phyloP scores from a whole-genome alignment of 2,329 filamentous ascomycete genomes.

The Aspergillus sp. region DNA sequence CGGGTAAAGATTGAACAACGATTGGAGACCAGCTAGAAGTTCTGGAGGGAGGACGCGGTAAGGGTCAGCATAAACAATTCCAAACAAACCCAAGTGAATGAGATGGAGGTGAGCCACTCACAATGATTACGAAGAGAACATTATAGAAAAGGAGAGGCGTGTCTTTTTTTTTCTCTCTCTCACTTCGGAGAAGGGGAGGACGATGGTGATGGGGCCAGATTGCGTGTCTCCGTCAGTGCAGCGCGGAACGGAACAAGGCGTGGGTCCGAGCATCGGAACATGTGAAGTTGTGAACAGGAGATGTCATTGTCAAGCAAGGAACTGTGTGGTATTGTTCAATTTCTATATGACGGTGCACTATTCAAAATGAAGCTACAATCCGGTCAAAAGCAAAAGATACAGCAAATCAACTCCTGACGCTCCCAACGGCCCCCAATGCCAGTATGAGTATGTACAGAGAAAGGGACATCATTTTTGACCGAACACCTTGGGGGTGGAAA shows the following conservation, averaged over 20 bases:
- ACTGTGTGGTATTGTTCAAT: background rate
- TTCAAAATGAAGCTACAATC: background rate
- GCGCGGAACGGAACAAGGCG: conserved; percentile 24
- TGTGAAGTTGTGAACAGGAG: background rate
- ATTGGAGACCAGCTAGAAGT: conserved; percentile 10
- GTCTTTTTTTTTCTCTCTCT: background rate
- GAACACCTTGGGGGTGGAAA: conserved; percentile 18
- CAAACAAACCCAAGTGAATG: conserved; percentile 11
- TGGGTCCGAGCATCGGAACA: conserved; percentile 12
- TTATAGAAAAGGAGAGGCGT: conserved; percentile 8
- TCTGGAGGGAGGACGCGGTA: conserved; percentile 5
- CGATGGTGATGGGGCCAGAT: conserved; percentile 12
- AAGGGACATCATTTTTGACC: background rate
- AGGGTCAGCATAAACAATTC: conserved; percentile 7
- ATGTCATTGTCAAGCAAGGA: background rate
- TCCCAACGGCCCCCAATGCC: background rate
- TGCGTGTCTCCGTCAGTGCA: conserved; percentile 22
- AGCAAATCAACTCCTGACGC: conserved; percentile 1
- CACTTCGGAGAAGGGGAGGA: background rate
- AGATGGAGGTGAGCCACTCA: conserved; percentile 2
- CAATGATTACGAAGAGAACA: conserved; percentile 18
- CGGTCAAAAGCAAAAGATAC: conserved; percentile 12
- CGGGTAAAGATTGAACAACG: conserved; percentile 9
- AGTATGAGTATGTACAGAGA: background rate
- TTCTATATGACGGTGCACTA: background rate